Base-by-base conservation (phyloP, 352 stramenopile genomes). In the Globisporangium nagaii region DNA sequence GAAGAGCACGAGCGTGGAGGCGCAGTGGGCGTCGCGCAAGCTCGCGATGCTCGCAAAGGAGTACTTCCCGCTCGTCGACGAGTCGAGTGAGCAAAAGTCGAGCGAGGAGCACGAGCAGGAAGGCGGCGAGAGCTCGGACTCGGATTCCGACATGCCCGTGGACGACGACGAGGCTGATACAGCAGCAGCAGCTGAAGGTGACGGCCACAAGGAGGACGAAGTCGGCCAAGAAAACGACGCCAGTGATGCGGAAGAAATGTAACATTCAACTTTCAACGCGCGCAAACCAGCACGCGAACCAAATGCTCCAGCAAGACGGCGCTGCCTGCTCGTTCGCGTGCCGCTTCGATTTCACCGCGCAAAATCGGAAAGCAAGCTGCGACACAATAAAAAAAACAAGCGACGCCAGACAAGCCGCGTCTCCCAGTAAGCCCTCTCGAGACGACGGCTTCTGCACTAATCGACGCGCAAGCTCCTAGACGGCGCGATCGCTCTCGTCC, bases 31-130 rank as follows among this genome's bases (percentile, higher is more conserved):
- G 20, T 65, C 71, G 1, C 75, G 83, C 46, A 69, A 68, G 13
- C 64, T 86, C 1, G 62, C 70, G 10, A 70, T 81, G 56, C 61
- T 88, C 3, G 77, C 80, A 4, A 86, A 85, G 27, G 78, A 83
- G 45, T 88, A 86, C 36, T 87, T 88, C 25, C 75, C 77, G 4
- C 61, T 66, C 5, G 59, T 83, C 2, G 51, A 62, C 1, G 71
- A 74, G 6, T 65, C 74, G 8, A 60, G 66, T 12, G 57, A 66
- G 13, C 11, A 3, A 6, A 57, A 27, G 32, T 10, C 2, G 17
- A 47, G 41, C 41, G 30, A 36, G 15, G 51, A 44, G 8, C 27
- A 49, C 1, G 61, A 62, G 20, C 22, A 62, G n/a, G 37, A 62
- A 2, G 56, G 58, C 4, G 60, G 74, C 13, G 69, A 75, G 1